Evolutionary conservation across 495 filamentous ascomycete genomes (phyloP), one percentile per base, ranked within the genome.

Genomic region (Umbilicaria muhlenbergii): DNA sequence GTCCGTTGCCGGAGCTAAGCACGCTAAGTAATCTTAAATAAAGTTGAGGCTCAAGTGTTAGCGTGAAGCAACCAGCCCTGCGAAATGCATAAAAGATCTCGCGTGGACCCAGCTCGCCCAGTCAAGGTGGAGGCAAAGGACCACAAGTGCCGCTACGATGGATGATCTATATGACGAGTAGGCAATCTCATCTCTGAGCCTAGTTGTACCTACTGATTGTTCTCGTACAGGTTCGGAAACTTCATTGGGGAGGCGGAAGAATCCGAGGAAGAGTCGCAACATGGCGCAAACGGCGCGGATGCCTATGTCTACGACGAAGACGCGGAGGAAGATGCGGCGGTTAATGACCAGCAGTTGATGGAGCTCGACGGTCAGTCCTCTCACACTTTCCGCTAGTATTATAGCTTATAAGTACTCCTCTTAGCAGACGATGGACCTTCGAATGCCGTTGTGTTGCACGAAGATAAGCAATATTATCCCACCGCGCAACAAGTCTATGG

Each of bases 391-490:
- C 15, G 42, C 49, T 47, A 18, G 32, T 5, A 15, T 36, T 41
- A 13, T 28, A 46, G 13, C 38, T 4, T 46, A 34, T 17, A 17
- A 39, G 50, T 36, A 52, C 48, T 58, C 43, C 46, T 39, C 43
- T 45, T 38, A 35, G 32, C 41, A 67, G 69, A 79, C 62, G 85
- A 93, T 39, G 88, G 85, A n/a, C 85, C 91, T 15, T 95, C 88
- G 6, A 98, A 96, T 61, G 89, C 89, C 36, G 88, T 98, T 31
- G 71, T 98, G 39, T 73, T 98, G 28, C 92, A 98, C 58, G 91
- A 98, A 67, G 92, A 98, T 65, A 96, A 98, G 61, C 91, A 96
- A 65, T 98, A 98, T 57, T 98, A 98, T 56, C 92, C 91, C 14
- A 94, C 86, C 19, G 92, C 91, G 24, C 79, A 87, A 51, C 89